Conservation (phyloP, 371 early-diverging fungal species). For the Racocetra persica region DNA sequence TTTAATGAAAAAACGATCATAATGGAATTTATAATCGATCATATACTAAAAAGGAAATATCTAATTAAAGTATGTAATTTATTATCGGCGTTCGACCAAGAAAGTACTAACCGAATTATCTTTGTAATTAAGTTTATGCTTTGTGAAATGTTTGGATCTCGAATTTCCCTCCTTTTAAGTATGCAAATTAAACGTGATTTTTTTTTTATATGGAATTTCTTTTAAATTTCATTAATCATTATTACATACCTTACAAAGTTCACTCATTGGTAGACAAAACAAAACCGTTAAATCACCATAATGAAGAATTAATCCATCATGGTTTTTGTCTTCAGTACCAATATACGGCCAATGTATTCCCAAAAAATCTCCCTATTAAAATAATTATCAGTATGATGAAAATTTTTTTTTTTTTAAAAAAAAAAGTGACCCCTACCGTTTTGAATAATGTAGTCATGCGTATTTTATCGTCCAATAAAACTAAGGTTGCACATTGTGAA, state of each 20-base stretch:
- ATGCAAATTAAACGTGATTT: no score
- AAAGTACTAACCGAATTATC: slow-evolving; percentile 16
- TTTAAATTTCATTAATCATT: neutral
- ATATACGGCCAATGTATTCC: slow-evolving; percentile 23
- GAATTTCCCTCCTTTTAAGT: neutral
- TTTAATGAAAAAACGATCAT: slow-evolving; percentile 2
- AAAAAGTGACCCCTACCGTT: neutral
- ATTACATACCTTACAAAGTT: slow-evolving; percentile 21
- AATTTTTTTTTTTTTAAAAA: no score
- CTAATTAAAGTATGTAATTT: neutral
- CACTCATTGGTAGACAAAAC: slow-evolving; percentile 31
- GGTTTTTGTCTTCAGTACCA: neutral
- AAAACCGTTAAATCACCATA: slow-evolving; percentile 10
- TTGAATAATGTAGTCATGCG: slow-evolving; percentile 15
- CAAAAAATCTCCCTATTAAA: slow-evolving; percentile 26
- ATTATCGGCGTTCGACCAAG: neutral
- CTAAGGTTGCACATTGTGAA: neutral
- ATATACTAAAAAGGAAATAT: neutral
- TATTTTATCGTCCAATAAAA: slow-evolving; percentile 18
- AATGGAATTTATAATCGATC: slow-evolving; percentile 10
- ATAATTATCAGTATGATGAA: neutral
- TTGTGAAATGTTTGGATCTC: neutral
- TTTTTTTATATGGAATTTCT: no score
- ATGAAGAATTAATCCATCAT: neutral
- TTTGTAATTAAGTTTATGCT: slow-evolving; percentile 3